These are phyloP conservation scores for Rubroboletus satanas DNA, from an alignment of 768 basidiomycete genomes.

Conservation along the genomic window DNA sequence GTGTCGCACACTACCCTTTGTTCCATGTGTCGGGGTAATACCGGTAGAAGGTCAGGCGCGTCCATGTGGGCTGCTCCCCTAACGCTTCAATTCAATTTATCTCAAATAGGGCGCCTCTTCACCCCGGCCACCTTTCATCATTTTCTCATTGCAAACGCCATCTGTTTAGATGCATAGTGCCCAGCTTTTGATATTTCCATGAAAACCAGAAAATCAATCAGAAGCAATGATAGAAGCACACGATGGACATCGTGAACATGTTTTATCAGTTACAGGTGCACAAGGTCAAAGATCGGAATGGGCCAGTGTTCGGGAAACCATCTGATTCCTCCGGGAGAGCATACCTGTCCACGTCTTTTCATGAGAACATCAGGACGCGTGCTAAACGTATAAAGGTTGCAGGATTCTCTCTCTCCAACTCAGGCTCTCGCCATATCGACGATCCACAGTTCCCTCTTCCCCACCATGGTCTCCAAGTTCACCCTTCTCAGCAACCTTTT, in stretches of 20 bases:
- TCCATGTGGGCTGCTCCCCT: constrained; percentile 4
- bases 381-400: constrained; percentile 12
- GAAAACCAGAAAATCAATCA: neutral
- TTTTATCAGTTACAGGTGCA: neutral
- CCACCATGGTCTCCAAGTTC: constrained; percentile 19
- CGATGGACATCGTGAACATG: neutral
- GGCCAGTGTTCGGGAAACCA: no score
- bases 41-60: neutral
- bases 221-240: neutral
- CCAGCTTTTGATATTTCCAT: neutral
- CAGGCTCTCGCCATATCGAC: neutral
- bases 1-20: neutral
- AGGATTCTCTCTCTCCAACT: neutral
- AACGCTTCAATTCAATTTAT: neutral
- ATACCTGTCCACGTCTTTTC: neutral
- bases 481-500: constrained; percentile 15
- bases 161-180: neutral
- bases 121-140: neutral
- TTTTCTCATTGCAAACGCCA: neutral
- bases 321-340: neutral
- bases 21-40: neutral
- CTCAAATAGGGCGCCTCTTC: neutral
- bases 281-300: neutral
- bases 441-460: neutral
- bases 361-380: neutral